A percentile compares a stretch with the other conserved stretches of the same genome.
Evolutionary conservation across 768 basidiomycete species (phyloP).

Genomic region (Gyrodon lividus): DNA sequence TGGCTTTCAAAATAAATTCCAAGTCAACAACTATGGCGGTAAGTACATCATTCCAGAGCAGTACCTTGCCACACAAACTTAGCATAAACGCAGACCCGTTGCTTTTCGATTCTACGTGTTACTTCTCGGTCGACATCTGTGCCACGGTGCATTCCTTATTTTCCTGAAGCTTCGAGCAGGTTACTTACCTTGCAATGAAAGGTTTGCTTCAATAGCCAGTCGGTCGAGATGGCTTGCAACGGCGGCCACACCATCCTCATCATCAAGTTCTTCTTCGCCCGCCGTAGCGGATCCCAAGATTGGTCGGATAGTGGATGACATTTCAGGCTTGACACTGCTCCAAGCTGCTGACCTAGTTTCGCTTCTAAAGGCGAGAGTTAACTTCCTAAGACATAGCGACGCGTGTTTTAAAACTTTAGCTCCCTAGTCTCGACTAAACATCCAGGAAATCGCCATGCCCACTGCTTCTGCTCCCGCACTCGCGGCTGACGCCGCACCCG

Average conservation of each 20-base stretch:
- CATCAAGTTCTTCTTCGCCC: slow-evolving; percentile 42
- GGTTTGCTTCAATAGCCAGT: slow-evolving; percentile 27
- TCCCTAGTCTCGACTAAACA: slow-evolving; percentile 82
- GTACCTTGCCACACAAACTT: neutral
- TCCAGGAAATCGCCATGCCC: slow-evolving; percentile 95
- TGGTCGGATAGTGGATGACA: slow-evolving; percentile 86
- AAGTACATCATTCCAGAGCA: slow-evolving; percentile 6
- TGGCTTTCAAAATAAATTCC: slow-evolving; percentile 9
- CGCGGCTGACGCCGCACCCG: slow-evolving; percentile 54
- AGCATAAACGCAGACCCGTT: slow-evolving; percentile 19
- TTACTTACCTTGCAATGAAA: slow-evolving; percentile 8
- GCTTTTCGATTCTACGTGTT: slow-evolving; percentile 16
- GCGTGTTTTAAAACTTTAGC: neutral
- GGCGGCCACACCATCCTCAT: slow-evolving; percentile 42
- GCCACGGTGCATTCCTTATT: slow-evolving; percentile 9
- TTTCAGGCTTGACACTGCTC: slow-evolving; percentile 81
- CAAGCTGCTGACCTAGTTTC: slow-evolving; percentile 95
- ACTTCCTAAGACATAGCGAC: neutral
- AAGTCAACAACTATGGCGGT: slow-evolving; percentile 26
- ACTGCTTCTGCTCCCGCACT: slow-evolving; percentile 63
- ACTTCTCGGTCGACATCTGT: slow-evolving; percentile 15
- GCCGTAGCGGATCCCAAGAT: slow-evolving; percentile 61
- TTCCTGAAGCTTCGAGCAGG: neutral
- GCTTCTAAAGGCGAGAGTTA: slow-evolving; percentile 71
- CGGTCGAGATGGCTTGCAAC: slow-evolving; percentile 59